Percentiles rank a stretch among this genome's conserved stretches.
Evolutionary conservation across 352 stramenopile genomes (phyloP).

Genomic region (Aphanomyces euteiches): DNA sequence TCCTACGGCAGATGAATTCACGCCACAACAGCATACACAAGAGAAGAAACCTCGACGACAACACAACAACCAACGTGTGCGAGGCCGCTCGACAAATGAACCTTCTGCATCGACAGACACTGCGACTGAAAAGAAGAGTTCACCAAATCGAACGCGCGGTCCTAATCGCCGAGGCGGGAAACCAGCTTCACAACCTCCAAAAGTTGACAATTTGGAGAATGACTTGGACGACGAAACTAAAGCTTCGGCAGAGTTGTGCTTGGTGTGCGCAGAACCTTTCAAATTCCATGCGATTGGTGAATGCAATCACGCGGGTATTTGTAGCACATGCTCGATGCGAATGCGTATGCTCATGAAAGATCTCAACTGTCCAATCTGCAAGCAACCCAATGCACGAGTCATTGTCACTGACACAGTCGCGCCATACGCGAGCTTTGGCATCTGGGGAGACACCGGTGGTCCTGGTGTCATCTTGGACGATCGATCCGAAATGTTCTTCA

Average conservation of each 20-base stretch:
- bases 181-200: too few species aligned
- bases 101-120: too few species aligned
- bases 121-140: too few species aligned
- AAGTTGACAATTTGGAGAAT: not conserved
- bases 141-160: too few species aligned
- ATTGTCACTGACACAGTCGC: constrained; percentile 49
- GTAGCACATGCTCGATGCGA: constrained; percentile 74
- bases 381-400: constrained; percentile 59
- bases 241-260: constrained; percentile 44
- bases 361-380: constrained; percentile 77
- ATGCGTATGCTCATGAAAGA: constrained; percentile 80
- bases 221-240: constrained; percentile 31
- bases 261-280: constrained; percentile 69
- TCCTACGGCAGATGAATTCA: too few species aligned
- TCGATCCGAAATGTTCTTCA: constrained; percentile 72
- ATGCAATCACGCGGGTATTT: constrained; percentile 79
- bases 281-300: constrained; percentile 62
- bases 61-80: too few species aligned
- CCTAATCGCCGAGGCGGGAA: too few species aligned
- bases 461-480: constrained; percentile 66
- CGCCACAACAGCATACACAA: too few species aligned
- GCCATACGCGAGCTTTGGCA: constrained; percentile 63
- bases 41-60: too few species aligned
- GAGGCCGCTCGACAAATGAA: too few species aligned
- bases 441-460: constrained; percentile 66